phyloP scores from a whole-genome alignment of 768 basidiomycete genomes.

The Pleurotus eryngii region DNA sequence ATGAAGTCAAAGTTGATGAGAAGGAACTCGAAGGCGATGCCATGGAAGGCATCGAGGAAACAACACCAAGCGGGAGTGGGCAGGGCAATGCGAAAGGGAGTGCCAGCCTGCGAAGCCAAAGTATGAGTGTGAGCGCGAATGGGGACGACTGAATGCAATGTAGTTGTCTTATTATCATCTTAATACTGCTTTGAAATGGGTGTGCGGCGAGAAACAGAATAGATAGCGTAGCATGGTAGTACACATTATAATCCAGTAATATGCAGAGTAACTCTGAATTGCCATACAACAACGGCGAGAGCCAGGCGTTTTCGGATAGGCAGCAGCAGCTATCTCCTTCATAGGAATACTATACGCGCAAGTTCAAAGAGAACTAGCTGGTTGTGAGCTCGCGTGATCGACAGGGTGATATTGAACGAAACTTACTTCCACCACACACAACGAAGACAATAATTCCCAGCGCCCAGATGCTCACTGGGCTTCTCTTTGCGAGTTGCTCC shows the following conservation, averaged over 20 bases:
- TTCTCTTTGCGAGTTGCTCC: slow-evolving; percentile 66
- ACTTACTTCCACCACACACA: slow-evolving; percentile 75
- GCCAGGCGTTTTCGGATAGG: neutral
- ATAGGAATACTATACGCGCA: slow-evolving; percentile 63
- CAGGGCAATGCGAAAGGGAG: slow-evolving; percentile 29
- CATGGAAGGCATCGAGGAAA: slow-evolving; percentile 71
- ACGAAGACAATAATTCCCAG: slow-evolving; percentile 75
- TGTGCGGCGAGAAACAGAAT: neutral
- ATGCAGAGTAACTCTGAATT: slow-evolving; percentile 6
- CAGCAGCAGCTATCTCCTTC: slow-evolving; percentile 14
- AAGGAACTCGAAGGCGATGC: slow-evolving; percentile 80
- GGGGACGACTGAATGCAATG: slow-evolving; percentile 44
- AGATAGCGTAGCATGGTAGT: slow-evolving; percentile 4
- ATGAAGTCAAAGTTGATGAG: slow-evolving; percentile 79
- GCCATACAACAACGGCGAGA: slow-evolving; percentile 1
- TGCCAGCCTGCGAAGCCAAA: slow-evolving; percentile 49
- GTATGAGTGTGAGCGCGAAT: slow-evolving; percentile 59
- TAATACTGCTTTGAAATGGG: neutral
- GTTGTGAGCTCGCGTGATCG: neutral
- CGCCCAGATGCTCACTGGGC: slow-evolving; percentile 74
- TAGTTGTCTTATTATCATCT: neutral
- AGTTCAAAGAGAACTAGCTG: slow-evolving; percentile 71
- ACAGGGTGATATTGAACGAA: neutral
- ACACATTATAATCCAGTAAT: slow-evolving; percentile 1
- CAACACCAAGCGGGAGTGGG: slow-evolving; percentile 22